Base-by-base conservation (phyloP, 2,329 filamentous ascomycete species). In the Scedosporium boydii region DNA sequence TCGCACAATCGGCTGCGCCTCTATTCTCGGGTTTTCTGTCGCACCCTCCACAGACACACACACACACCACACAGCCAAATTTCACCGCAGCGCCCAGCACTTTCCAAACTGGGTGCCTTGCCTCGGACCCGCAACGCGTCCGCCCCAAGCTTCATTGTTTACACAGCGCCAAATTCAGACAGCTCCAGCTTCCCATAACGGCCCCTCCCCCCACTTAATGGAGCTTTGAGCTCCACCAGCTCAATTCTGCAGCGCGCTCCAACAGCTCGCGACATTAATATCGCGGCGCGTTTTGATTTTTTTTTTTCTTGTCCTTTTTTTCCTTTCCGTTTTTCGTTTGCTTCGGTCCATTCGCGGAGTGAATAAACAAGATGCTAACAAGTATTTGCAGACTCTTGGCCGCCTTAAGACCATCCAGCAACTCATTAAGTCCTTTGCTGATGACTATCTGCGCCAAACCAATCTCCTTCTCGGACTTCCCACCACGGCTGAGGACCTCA, bases 391-490 rank as follows among this genome's bases (percentile, higher is more conserved):
- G 70, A 72, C 74, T 62, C 69, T 76, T 60, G 70, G 69, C 34
- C 86, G 90, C 62, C 86, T 96, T 67, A 86, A 88, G 66, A 90
- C 88, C 63, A 88, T 97, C 59, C 86, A 93, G 70, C 86, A 87
- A 64, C 84, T 91, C 48, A 87, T 96, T 72, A 87, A 89, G 70
- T 87, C 87, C 64, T 87, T 96, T 69, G 88, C 90, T 66, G 83
- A 86, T 70, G 90, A 93, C 68, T 96, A 96, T 77, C 85, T 96
- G 71, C 88, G 91, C 72, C 91, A 96, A 80, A 92, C 90, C 68
- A 91, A 93, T 74, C 87, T 91, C 6, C 85, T 96, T 58, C 83
- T 96, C 27, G 87, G 87, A 67, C 86, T 83, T 77, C 82, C 76
- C 69, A 80, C 78, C 59, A 77, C 76, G 68, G 76, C 75, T 55